Evolutionary conservation across 2,329 filamentous ascomycete genomes (phyloP).

Genomic region (Fusarium sp.): DNA sequence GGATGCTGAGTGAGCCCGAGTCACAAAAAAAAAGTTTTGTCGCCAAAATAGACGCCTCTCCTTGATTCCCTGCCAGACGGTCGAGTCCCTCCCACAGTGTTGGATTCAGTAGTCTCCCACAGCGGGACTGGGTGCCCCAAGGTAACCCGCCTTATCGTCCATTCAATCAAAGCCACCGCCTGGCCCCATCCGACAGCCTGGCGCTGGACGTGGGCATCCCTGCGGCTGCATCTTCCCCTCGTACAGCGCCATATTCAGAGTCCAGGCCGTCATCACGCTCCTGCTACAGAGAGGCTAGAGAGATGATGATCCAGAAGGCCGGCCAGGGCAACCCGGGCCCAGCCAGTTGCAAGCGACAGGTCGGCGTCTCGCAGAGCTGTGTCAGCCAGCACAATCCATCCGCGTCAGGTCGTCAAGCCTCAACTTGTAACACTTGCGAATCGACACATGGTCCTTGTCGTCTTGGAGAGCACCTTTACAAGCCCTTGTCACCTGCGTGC

Average conservation of each 20-base stretch:
- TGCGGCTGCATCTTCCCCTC: slow-evolving; percentile 38
- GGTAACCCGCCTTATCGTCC: slow-evolving; percentile 31
- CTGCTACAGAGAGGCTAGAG: slow-evolving; percentile 30
- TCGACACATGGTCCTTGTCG: slow-evolving; percentile 38
- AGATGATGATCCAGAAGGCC: slow-evolving; percentile 42
- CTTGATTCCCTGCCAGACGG: slow-evolving; percentile 24
- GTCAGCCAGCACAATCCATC: slow-evolving; percentile 36
- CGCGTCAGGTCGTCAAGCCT: slow-evolving; percentile 34
- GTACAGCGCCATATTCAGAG: slow-evolving; percentile 35
- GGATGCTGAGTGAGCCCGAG: not conserved
- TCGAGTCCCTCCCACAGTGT: slow-evolving; percentile 26
- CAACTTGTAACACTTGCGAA: slow-evolving; percentile 31
- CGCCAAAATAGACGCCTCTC: slow-evolving; percentile 17
- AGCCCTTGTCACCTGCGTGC: slow-evolving; percentile 23
- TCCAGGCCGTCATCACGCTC: slow-evolving; percentile 41
- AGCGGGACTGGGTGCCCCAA: slow-evolving; percentile 26
- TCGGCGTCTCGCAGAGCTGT: slow-evolving; percentile 37
- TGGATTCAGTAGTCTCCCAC: slow-evolving; percentile 12
- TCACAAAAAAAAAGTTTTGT: not conserved
- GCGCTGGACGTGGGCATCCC: slow-evolving; percentile 38
- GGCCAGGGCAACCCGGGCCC: slow-evolving; percentile 38
- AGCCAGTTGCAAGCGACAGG: slow-evolving; percentile 38
- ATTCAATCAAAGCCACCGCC: slow-evolving; percentile 47
- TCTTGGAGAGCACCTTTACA: slow-evolving; percentile 20
- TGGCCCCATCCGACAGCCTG: slow-evolving; percentile 44